Conservation (phyloP, 768 basidiomycete species). For the Terana coerulea region DNA sequence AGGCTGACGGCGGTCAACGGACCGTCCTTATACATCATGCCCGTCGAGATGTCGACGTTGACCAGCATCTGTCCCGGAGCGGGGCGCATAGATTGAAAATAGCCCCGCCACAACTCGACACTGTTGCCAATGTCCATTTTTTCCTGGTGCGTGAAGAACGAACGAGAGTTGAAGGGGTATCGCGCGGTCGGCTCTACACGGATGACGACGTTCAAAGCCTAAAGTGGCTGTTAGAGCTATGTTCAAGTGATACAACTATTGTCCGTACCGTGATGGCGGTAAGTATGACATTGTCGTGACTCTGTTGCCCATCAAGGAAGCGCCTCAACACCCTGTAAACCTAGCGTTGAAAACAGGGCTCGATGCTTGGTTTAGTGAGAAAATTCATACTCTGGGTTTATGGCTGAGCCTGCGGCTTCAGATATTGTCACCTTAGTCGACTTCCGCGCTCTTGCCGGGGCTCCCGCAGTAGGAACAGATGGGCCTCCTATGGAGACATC, state of each 20-base stretch:
- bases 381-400: slow-evolving; percentile 75
- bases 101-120: slow-evolving; percentile 72
- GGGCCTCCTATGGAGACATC: slow-evolving; percentile 49
- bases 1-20: slow-evolving; percentile 54
- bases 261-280: slow-evolving; percentile 59
- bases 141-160: slow-evolving; percentile 64
- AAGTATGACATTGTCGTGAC: slow-evolving; percentile 61
- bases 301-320: slow-evolving; percentile 63
- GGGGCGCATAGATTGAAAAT: slow-evolving; percentile 77
- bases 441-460: slow-evolving; percentile 39
- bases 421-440: slow-evolving; percentile 63
- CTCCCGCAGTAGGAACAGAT: slow-evolving; percentile 15
- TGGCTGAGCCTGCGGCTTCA: slow-evolving; percentile 65
- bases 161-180: slow-evolving; percentile 70
- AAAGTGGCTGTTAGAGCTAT: neutral
- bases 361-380: neutral
- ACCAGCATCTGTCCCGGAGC: slow-evolving; percentile 59
- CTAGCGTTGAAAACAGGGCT: neutral
- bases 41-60: slow-evolving; percentile 77
- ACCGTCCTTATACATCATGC: slow-evolving; percentile 70
- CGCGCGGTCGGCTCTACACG: slow-evolving; percentile 68
- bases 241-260: neutral
- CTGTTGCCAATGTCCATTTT: slow-evolving; percentile 55
- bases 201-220: slow-evolving; percentile 75
- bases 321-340: slow-evolving; percentile 54